Conservation (phyloP, 345 rosid genomes). For the Ceriops decandra region DNA sequence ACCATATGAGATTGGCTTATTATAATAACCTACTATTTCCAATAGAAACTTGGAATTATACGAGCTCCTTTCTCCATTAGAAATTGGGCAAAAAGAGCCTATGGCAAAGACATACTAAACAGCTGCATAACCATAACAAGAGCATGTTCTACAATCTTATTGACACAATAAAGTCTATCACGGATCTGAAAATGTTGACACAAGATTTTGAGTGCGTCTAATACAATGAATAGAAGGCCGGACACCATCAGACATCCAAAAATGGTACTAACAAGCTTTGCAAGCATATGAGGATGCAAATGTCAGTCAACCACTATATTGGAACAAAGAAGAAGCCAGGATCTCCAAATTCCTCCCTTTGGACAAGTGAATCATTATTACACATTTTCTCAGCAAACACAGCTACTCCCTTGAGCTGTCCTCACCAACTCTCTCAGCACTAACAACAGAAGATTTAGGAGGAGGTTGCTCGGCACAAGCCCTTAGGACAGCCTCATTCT, state of each 20-base stretch:
- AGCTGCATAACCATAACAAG: too few species aligned
- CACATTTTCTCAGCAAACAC: background rate
- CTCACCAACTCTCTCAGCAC: background rate
- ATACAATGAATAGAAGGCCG: background rate
- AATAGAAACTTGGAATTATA: background rate
- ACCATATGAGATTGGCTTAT: background rate
- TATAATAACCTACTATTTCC: background rate
- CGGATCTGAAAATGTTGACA: background rate
- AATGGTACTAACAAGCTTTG: background rate
- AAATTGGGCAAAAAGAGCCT: background rate
- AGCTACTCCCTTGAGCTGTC: background rate
- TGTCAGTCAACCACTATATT: background rate
- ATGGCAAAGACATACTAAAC: too few species aligned
- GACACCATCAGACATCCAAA: background rate
- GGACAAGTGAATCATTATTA: background rate
- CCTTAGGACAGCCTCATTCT: constrained; percentile 2
- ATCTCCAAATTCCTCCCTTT: background rate
- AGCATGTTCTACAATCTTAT: too few species aligned
- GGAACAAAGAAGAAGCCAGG: background rate
- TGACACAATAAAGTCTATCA: background rate
- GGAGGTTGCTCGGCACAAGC: constrained; percentile 4
- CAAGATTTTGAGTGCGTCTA: background rate
- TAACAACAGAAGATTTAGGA: background rate
- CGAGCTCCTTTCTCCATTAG: background rate
- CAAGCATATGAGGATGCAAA: background rate